These are phyloP conservation scores for Periconia digitata DNA, from an alignment of 2,329 filamentous ascomycete species.

Conservation along the genomic window DNA sequence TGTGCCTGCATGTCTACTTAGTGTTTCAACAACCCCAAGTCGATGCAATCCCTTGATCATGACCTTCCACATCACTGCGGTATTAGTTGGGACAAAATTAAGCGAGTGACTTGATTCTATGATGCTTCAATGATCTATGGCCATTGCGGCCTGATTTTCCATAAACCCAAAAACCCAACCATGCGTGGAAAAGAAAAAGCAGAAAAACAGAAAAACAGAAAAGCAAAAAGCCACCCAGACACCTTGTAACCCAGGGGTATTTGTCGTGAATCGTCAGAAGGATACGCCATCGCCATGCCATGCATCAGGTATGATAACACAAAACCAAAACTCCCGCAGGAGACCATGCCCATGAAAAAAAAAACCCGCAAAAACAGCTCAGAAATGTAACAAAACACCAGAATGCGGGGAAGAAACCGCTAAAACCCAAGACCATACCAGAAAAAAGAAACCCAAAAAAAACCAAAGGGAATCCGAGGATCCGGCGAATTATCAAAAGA, in stretches of 20 bases:
- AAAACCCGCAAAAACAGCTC: not conserved
- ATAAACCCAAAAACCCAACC: not conserved
- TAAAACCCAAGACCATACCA: not conserved
- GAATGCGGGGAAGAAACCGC: not conserved
- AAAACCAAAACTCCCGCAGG: not conserved
- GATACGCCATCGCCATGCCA: constrained; percentile 1
- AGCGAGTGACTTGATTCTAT: not conserved
- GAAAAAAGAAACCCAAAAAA: not conserved
- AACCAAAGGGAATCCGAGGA: not conserved
- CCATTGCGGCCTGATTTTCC: not conserved
- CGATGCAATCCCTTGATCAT: too few species aligned
- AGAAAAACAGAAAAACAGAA: not conserved
- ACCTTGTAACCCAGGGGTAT: not conserved
- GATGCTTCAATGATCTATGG: not conserved
- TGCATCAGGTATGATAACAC: not conserved
- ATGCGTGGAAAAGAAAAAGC: not conserved
- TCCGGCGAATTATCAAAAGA: not conserved
- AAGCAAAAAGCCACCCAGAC: not conserved
- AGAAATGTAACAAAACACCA: not conserved
- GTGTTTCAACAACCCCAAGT: too few species aligned
- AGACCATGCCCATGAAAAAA: not conserved
- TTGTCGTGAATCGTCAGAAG: not conserved
- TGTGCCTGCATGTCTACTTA: too few species aligned
- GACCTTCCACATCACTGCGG: not conserved
- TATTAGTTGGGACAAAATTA: not conserved